Base-by-base conservation (phyloP, 768 basidiomycete species). In the Russula virescens region DNA sequence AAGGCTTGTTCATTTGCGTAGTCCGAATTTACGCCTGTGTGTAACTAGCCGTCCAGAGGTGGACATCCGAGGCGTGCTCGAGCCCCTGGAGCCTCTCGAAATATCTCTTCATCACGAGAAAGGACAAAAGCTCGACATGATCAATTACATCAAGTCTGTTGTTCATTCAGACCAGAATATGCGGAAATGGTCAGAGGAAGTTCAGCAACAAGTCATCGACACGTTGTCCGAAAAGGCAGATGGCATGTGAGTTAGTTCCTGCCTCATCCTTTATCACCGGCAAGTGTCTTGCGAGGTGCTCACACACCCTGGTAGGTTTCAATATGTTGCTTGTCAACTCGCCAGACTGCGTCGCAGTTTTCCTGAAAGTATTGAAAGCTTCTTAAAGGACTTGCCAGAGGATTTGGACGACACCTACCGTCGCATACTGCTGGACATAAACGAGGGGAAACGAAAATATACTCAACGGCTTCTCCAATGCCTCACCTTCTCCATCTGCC, bases 301-400 rank as follows among this genome's bases (percentile, higher is more conserved):
- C 42, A 43, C 9, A 16, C 19, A 0, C 1, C 23, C 1, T 21
- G 5, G 25, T 14, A 62, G 61, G 61, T 62, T 62, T 5, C 9
- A 48, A 57, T 62, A 49, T 47, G 55, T 51, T 0, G 19, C n/a
- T 3, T 62, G 61, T 21, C 61, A 62, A 18, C 5, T 62, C 1
- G 55, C 38, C 0, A 18, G 1, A 7, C 10, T 62, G 11, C 49
- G 61, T 35, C 26, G 31, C 3, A 25, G 13, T 18, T 45, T 57
- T 7, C 43, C 61, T 2, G 28, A 42, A 2, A 47, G 55, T 23
- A 56, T 62, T n/a, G 21, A 25, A 18, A 4, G 4, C 3, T 21
- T 42, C 19, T 26, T 57, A 11, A 4, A 23, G 0, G 31, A 56
- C 8, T 16, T 62, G 3, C 61, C 61, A 0, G 14, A 50, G 16